These are phyloP conservation scores for Camelina neglecta DNA, from an alignment of 345 rosid species.

Conservation along the genomic window DNA sequence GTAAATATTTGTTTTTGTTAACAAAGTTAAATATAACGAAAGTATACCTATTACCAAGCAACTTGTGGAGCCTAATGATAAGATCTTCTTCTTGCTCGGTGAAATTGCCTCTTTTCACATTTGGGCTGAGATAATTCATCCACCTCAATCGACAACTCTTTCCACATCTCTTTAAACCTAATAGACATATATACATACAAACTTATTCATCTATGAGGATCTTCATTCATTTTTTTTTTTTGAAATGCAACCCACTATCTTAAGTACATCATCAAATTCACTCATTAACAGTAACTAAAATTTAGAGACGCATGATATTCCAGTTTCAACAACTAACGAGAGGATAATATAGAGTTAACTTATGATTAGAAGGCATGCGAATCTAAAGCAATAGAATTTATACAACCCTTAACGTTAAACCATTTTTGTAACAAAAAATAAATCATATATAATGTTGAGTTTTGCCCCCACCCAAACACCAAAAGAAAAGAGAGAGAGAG, in stretches of 20 bases:
- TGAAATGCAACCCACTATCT: not conserved
- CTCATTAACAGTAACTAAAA: not conserved
- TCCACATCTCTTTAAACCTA: slow-evolving; percentile 70
- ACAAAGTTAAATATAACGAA: not conserved
- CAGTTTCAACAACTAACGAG: too few species aligned
- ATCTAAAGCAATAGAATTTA: not conserved
- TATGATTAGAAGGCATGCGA: not conserved
- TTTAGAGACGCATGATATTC: not conserved
- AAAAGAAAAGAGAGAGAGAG: slow-evolving; percentile 21
- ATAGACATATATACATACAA: not conserved
- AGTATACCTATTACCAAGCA: slow-evolving; percentile 63
- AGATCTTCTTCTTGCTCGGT: slow-evolving; percentile 67
- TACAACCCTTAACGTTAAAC: not conserved
- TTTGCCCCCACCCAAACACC: not conserved
- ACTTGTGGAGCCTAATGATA: slow-evolving; percentile 66
- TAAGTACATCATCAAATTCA: not conserved
- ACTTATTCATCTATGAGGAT: not conserved
- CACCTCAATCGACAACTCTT: slow-evolving; percentile 74
- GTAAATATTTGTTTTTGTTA: not conserved
- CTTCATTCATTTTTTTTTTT: not conserved
- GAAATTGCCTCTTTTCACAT: slow-evolving; percentile 54
- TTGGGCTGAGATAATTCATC: slow-evolving; percentile 68
- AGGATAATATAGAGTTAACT: too few species aligned
- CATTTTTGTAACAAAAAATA: not conserved
- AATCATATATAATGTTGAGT: not conserved